Conservation (phyloP, 257 asterid genomes). For the Orobanche coerulescens region DNA sequence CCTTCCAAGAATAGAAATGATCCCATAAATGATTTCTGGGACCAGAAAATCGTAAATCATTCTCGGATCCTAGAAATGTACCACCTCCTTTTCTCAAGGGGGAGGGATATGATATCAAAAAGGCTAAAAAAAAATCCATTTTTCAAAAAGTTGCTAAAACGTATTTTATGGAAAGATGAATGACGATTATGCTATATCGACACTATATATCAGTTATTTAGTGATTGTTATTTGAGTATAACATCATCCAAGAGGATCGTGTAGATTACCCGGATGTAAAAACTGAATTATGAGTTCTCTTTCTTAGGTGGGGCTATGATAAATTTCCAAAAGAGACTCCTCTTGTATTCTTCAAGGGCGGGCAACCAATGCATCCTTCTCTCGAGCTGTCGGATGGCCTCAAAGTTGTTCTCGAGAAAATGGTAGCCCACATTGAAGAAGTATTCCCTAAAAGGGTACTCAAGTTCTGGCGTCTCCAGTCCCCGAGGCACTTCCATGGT, state of each 20-base stretch:
- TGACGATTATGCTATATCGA: too few relatives aligned
- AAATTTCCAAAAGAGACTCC: slow-evolving; percentile 85
- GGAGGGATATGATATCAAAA: too few relatives aligned
- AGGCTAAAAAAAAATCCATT: too few relatives aligned
- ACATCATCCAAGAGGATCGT: slow-evolving; percentile 2
- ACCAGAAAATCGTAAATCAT: too few relatives aligned
- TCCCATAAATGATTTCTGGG: too few relatives aligned
- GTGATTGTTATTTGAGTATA: neutral
- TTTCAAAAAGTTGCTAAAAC: too few relatives aligned
- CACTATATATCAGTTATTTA: neutral
- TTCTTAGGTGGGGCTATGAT: slow-evolving; percentile 82
- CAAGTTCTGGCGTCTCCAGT: slow-evolving; percentile 88
- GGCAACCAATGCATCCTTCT: slow-evolving; percentile 66
- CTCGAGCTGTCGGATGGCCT: slow-evolving; percentile 57
- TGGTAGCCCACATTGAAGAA: slow-evolving; percentile 60
- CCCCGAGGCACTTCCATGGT: slow-evolving; percentile 93
- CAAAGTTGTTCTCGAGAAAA: slow-evolving; percentile 56
- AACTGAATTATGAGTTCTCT: neutral
- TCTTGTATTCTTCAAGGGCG: slow-evolving; percentile 72
- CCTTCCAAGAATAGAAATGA: too few relatives aligned
- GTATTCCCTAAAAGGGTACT: slow-evolving; percentile 46
- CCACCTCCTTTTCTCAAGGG: too few relatives aligned
- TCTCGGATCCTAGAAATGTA: too few relatives aligned
- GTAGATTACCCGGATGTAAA: neutral
- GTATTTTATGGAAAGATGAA: too few relatives aligned